These are phyloP conservation scores for Trichoderma parareesei DNA, from an alignment of 495 filamentous ascomycete species.

Conservation along the genomic window DNA sequence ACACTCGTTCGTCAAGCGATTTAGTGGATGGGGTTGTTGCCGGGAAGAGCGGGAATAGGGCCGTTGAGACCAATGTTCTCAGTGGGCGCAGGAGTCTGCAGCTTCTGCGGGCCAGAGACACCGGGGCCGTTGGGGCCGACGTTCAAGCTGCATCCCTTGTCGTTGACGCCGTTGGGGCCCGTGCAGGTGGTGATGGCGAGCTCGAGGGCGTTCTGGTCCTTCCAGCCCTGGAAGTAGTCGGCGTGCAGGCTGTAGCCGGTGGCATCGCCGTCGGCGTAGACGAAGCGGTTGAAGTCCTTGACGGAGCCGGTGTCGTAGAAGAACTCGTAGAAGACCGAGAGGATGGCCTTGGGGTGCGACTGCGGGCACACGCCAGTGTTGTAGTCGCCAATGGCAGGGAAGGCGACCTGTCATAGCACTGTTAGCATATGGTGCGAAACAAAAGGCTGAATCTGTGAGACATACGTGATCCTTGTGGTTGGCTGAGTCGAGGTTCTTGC, in stretches of 20 bases:
- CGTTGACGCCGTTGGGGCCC: background rate
- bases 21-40: conserved; percentile 42
- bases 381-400: conserved; percentile 22
- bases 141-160: conserved; percentile 19
- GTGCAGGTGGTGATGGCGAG: conserved; percentile 51
- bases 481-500: conserved; percentile 38
- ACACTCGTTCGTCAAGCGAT: background rate
- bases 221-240: conserved; percentile 69
- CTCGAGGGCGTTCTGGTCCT: conserved; percentile 48
- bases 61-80: conserved; percentile 30
- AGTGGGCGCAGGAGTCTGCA: conserved; percentile 29
- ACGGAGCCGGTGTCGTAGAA: conserved; percentile 51
- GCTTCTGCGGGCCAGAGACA: conserved; percentile 33
- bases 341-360: conserved; percentile 48
- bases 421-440: background rate
- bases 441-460: too few species aligned
- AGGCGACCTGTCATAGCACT: conserved; percentile 15
- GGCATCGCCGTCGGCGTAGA: conserved; percentile 52
- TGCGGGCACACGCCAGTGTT: conserved; percentile 56
- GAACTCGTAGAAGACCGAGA: conserved; percentile 58
- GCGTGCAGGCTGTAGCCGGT: conserved; percentile 54
- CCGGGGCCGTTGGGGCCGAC: conserved; percentile 38
- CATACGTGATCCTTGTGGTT: conserved; percentile 38
- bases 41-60: conserved; percentile 42
- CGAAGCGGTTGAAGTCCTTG: conserved; percentile 52